Conservation (phyloP, 441 rosid genomes). For the Corymbia citriodora region DNA sequence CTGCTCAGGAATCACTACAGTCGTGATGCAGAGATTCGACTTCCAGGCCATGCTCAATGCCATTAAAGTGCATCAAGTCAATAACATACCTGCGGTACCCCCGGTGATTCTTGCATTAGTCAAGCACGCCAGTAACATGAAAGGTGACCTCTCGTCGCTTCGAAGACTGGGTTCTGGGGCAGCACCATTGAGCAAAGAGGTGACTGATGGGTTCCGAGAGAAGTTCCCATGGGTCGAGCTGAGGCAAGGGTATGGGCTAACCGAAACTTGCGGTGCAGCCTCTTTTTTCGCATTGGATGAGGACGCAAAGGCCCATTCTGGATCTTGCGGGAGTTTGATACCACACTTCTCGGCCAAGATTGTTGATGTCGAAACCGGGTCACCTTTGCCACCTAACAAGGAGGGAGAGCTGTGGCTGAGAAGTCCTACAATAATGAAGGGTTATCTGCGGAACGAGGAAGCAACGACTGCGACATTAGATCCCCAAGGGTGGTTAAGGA, state of each 20-base stretch:
- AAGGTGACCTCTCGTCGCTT: slow-evolving; percentile 29
- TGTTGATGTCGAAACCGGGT: slow-evolving; percentile 38
- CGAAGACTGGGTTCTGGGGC: slow-evolving; percentile 52
- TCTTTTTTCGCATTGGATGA: slow-evolving; percentile 13
- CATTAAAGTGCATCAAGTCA: slow-evolving; percentile 33
- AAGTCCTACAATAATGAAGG: slow-evolving; percentile 48
- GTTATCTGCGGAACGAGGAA: slow-evolving; percentile 39
- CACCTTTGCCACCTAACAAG: slow-evolving; percentile 25
- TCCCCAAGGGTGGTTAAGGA: slow-evolving; percentile 53
- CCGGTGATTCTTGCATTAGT: slow-evolving; percentile 50
- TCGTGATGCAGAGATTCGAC: slow-evolving; percentile 46
- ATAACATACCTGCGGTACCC: slow-evolving; percentile 54
- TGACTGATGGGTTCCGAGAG: slow-evolving; percentile 30
- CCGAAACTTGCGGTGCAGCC: slow-evolving; percentile 48
- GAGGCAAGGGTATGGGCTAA: slow-evolving; percentile 63
- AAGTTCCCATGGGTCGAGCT: slow-evolving; percentile 61
- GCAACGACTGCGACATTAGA: slow-evolving; percentile 39
- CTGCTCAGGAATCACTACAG: slow-evolving; percentile 32
- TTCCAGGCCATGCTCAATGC: slow-evolving; percentile 42
- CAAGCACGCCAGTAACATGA: slow-evolving; percentile 20
- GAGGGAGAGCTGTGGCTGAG: slow-evolving; percentile 54
- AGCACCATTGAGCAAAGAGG: slow-evolving; percentile 57
- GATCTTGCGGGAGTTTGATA: slow-evolving; percentile 40
- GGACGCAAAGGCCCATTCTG: slow-evolving; percentile 29
- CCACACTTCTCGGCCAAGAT: slow-evolving; percentile 41